Evolutionary conservation across 164 flowering plant genomes (phyloP).

Genomic region (Vitis amurensis): DNA sequence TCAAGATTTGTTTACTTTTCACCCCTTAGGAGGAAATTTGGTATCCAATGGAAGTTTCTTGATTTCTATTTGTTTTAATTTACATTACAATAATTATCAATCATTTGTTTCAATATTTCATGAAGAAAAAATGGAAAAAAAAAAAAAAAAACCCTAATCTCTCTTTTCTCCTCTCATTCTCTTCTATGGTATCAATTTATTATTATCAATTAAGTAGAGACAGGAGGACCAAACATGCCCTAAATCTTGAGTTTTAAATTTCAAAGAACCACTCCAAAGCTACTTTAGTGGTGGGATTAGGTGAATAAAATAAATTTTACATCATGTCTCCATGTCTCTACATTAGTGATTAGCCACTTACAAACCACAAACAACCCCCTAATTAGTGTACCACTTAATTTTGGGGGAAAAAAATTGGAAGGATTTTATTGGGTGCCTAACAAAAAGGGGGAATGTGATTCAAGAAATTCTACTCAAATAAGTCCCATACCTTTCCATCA

Average conservation of each 20-base stretch:
- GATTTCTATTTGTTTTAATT: no score
- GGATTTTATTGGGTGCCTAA: no score
- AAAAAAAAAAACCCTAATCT: no score
- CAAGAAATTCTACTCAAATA: constrained; percentile 4
- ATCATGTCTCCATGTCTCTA: neutral
- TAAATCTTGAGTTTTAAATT: neutral
- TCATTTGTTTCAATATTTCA: no score
- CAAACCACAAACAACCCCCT: neutral
- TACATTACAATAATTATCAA: no score
- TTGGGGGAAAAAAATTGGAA: neutral
- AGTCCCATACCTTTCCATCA: constrained; percentile 4
- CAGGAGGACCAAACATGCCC: neutral
- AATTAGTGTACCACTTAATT: constrained; percentile 4
- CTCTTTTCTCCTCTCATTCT: no score
- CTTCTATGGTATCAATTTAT: no score
- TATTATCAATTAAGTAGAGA: neutral
- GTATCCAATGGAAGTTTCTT: no score
- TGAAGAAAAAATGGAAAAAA: no score
- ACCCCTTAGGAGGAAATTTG: no score
- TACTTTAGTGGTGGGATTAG: constrained; percentile 6
- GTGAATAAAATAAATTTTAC: neutral
- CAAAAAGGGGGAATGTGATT: neutral
- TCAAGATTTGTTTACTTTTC: constrained; percentile 18
- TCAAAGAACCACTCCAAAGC: constrained; percentile 5
- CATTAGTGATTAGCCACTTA: neutral